These are phyloP conservation scores for Rhodotorula sp. DNA, from an alignment of 1,284 basidiomycete species.

Conservation along the genomic window DNA sequence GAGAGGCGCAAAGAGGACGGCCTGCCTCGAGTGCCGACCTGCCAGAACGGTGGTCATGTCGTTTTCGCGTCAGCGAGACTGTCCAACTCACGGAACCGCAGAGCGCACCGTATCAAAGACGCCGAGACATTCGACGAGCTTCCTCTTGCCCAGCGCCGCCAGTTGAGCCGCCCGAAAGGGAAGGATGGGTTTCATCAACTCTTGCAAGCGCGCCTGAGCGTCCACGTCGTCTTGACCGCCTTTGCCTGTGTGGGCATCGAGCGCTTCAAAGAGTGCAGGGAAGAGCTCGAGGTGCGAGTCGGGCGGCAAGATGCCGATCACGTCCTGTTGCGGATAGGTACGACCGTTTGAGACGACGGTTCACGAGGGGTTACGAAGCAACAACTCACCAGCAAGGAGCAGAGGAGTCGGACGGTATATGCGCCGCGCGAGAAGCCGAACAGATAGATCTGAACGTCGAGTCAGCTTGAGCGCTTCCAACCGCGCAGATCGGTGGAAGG, in stretches of 20 bases:
- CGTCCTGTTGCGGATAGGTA: background rate
- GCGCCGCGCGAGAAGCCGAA: constrained; percentile 53
- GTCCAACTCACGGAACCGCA: too few species aligned
- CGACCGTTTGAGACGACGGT: background rate
- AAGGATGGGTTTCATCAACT: constrained; percentile 2
- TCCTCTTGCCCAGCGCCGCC: background rate
- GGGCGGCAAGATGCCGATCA: constrained; percentile 26
- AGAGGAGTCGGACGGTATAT: constrained; percentile 51
- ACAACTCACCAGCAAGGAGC: constrained; percentile 48
- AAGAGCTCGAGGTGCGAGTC: constrained; percentile 13
- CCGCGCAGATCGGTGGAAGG: background rate
- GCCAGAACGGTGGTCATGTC: background rate
- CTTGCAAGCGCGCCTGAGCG: background rate
- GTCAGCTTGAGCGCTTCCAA: background rate
- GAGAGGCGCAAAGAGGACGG: constrained; percentile 13
- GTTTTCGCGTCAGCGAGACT: too few species aligned
- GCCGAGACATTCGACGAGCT: constrained; percentile 22
- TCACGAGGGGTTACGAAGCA: background rate
- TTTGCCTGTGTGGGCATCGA: constrained; percentile 19
- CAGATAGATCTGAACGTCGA: constrained; percentile 46
- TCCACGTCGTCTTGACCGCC: constrained; percentile 1
- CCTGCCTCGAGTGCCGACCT: constrained; percentile 26
- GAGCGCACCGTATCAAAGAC: constrained; percentile 25
- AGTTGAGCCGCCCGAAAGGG: background rate
- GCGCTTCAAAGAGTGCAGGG: constrained; percentile 22